Conservation (phyloP, 2,329 filamentous ascomycete genomes). For the Penicillium sp. region DNA sequence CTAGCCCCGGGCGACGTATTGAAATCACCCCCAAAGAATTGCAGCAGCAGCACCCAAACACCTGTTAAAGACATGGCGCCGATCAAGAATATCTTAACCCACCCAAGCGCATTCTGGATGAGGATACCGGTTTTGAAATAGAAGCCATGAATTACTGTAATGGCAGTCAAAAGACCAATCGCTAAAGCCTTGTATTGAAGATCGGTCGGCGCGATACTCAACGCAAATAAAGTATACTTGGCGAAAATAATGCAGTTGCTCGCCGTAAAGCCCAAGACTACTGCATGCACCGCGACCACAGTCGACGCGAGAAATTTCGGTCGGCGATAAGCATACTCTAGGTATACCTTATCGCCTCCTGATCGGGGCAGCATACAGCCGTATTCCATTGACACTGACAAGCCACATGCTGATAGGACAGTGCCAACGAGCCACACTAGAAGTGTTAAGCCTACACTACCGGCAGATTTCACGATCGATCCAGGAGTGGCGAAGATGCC, state of each 20-base stretch:
- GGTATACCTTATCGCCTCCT: conserved; percentile 69
- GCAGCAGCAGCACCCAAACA: conserved; percentile 58
- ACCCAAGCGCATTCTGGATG: conserved; percentile 63
- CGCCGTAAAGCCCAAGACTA: conserved; percentile 66
- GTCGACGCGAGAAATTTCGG: conserved; percentile 66
- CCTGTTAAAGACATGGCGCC: conserved; percentile 63
- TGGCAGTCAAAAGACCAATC: conserved; percentile 55
- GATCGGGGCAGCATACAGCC: conserved; percentile 71
- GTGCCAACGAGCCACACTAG: conserved; percentile 65
- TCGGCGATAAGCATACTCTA: conserved; percentile 67
- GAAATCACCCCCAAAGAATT: conserved; percentile 24
- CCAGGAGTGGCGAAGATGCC: conserved; percentile 73
- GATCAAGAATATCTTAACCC: conserved; percentile 63
- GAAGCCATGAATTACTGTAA: conserved; percentile 62
- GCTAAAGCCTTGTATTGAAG: conserved; percentile 58
- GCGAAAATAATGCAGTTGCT: conserved; percentile 71
- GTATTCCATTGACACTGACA: conserved; percentile 66
- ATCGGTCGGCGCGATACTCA: conserved; percentile 54
- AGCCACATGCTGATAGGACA: conserved; percentile 60
- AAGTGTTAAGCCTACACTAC: conserved; percentile 65
- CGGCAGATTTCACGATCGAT: conserved; percentile 65
- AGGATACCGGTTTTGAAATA: conserved; percentile 59
- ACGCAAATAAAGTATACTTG: conserved; percentile 63
- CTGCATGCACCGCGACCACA: conserved; percentile 63
- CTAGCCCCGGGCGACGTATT: background rate